phyloP scores from a whole-genome alignment of 106 monocot genomes.

The Apostasia shenzhenica region DNA sequence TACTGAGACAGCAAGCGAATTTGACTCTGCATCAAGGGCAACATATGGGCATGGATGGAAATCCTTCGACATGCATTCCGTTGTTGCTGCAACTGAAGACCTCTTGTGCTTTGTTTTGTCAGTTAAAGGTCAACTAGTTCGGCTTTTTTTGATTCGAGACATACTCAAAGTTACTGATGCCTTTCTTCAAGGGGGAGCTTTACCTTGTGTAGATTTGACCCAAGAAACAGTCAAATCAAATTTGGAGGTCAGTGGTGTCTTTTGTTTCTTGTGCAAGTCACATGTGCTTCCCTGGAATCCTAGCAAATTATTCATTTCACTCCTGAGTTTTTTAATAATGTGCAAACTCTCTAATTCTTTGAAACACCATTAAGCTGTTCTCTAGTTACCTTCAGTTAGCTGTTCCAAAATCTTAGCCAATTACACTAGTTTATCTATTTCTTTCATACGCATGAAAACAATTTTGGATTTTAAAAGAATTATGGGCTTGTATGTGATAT shows the following conservation, averaged over 20 bases:
- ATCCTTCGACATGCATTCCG: constrained; percentile 87
- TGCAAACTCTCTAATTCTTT: too few species aligned
- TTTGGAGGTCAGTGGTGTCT: constrained; percentile 24
- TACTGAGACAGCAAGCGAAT: constrained; percentile 28
- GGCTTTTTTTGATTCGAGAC: constrained; percentile 75
- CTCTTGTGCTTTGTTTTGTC: constrained; percentile 78
- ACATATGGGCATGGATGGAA: constrained; percentile 39
- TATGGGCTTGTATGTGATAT: too few species aligned
- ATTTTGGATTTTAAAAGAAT: too few species aligned
- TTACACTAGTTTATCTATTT: too few species aligned
- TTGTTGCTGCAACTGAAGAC: constrained; percentile 89
- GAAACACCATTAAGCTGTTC: too few species aligned
- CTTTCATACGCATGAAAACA: too few species aligned
- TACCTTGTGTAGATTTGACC: constrained; percentile 35
- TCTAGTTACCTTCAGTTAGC: too few species aligned
- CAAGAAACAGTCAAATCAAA: constrained; percentile 8
- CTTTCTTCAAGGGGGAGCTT: constrained; percentile 48
- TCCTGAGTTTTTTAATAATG: too few species aligned
- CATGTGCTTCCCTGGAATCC: too few species aligned
- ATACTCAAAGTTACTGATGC: constrained; percentile 64
- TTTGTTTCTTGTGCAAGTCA: background rate
- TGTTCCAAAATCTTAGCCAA: too few species aligned
- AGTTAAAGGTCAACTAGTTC: constrained; percentile 75
- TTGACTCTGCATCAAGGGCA: constrained; percentile 6
- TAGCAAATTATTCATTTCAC: too few species aligned